phyloP scores from a whole-genome alignment of 1,139 yeast genomes.

The Pichia inconspicua region DNA sequence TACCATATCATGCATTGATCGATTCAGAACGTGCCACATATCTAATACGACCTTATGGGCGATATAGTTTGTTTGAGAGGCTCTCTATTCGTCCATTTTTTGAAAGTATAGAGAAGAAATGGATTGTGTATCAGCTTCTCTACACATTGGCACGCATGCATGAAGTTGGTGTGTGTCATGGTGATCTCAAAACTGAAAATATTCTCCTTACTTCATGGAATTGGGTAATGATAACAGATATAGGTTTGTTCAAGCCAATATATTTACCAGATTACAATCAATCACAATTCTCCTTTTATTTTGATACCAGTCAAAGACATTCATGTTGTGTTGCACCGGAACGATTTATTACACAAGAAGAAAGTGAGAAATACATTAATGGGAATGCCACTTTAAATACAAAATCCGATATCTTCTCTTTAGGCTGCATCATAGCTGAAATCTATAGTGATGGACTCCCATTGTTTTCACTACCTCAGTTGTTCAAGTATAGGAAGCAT shows the following conservation, averaged over 20 bases:
- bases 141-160: conserved; percentile 60
- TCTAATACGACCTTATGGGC: conserved; percentile 70
- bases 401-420: conserved; percentile 80
- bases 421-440: conserved; percentile 92
- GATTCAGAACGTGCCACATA: conserved; percentile 94
- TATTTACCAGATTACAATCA: conserved; percentile 91
- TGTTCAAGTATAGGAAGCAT: conserved; percentile 70
- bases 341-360: conserved; percentile 46
- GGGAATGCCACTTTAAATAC: conserved; percentile 41
- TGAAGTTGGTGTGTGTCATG: conserved; percentile 57
- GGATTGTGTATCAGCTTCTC: conserved; percentile 76
- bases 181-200: conserved; percentile 89
- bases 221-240: conserved; percentile 78
- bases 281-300: conserved; percentile 85
- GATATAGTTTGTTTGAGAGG: conserved; percentile 77
- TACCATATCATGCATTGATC: conserved; percentile 65
- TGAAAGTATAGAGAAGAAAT: conserved; percentile 71
- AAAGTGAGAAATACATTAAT: conserved; percentile 24
- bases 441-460: conserved; percentile 81
- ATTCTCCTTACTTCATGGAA: conserved; percentile 82
- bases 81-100: conserved; percentile 83
- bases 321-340: conserved; percentile 94
- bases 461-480: conserved; percentile 75
- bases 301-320: conserved; percentile 82
- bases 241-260: conserved; percentile 78